Percentiles rank a stretch among this genome's conserved stretches.
These are phyloP conservation scores for Arachnopeziza araneosa DNA, from an alignment of 2,329 filamentous ascomycete species.

Conservation along the genomic window DNA sequence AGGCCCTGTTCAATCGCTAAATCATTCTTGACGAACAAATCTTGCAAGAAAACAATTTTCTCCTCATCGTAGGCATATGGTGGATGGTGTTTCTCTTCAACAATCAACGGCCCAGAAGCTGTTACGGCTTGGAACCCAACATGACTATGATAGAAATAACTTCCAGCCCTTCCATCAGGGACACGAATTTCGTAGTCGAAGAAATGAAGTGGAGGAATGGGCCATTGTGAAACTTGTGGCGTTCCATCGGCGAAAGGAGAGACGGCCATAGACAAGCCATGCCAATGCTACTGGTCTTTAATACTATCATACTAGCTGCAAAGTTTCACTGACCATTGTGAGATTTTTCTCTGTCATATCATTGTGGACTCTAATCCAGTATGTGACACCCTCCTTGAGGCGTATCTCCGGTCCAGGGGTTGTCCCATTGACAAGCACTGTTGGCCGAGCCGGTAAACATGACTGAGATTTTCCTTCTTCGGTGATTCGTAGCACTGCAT, in stretches of 20 bases:
- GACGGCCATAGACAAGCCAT: slow-evolving; percentile 43
- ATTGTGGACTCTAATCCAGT: slow-evolving; percentile 50
- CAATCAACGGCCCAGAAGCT: slow-evolving; percentile 43
- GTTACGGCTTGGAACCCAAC: slow-evolving; percentile 47
- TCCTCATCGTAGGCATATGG: slow-evolving; percentile 61
- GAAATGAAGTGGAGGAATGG: slow-evolving; percentile 45
- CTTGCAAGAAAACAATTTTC: slow-evolving; percentile 47
- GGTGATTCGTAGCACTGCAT: slow-evolving; percentile 37
- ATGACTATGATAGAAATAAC: slow-evolving; percentile 53
- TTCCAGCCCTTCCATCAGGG: slow-evolving; percentile 40
- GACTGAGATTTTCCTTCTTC: slow-evolving; percentile 30
- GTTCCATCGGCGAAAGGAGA: slow-evolving; percentile 49
- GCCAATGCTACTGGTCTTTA: slow-evolving; percentile 43
- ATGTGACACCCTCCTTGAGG: slow-evolving; percentile 37
- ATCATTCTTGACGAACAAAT: slow-evolving; percentile 53
- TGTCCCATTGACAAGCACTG: slow-evolving; percentile 43
- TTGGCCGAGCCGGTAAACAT: slow-evolving; percentile 34
- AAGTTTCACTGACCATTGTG: slow-evolving; percentile 38
- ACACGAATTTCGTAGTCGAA: slow-evolving; percentile 51
- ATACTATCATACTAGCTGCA: neutral
- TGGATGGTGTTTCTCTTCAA: slow-evolving; percentile 21
- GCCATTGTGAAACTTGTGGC: slow-evolving; percentile 46
- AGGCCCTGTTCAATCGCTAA: slow-evolving; percentile 45
- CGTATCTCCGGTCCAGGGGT: slow-evolving; percentile 41
- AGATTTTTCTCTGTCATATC: slow-evolving; percentile 43